A percentile compares a stretch with the other conserved stretches of the same genome.
Evolutionary conservation across 1,284 basidiomycete species (phyloP).

Genomic region (Ganoderma leucocontextum): DNA sequence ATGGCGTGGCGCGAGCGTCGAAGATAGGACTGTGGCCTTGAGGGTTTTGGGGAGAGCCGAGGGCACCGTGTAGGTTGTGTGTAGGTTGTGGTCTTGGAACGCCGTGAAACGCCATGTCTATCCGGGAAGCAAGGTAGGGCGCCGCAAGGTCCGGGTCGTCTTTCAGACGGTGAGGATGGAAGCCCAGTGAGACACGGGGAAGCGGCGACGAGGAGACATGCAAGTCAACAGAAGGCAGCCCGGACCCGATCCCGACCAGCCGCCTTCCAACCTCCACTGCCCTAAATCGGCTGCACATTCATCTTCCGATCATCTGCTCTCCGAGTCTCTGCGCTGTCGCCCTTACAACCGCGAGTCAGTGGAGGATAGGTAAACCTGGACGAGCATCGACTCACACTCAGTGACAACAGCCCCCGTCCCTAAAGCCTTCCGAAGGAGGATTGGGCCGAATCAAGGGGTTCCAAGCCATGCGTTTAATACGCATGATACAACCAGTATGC

Average conservation of each 20-base stretch:
- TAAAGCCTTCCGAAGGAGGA: too few species aligned
- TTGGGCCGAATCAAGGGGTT: too few species aligned
- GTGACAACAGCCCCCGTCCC: too few species aligned
- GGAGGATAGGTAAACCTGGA: background rate
- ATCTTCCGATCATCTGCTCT: background rate
- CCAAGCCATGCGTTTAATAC: too few species aligned
- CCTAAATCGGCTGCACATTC: background rate
- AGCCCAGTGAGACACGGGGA: background rate
- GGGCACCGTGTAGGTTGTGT: background rate
- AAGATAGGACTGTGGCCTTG: background rate
- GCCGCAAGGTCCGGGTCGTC: background rate
- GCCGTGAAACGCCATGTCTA: background rate
- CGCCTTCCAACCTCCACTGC: background rate
- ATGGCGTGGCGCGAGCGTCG: background rate
- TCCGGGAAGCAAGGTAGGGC: background rate
- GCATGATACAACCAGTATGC: too few species aligned
- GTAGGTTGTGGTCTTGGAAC: background rate
- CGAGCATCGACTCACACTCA: too few species aligned
- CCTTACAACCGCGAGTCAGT: background rate
- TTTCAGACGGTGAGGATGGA: background rate
- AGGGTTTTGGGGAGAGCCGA: background rate
- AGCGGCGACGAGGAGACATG: background rate
- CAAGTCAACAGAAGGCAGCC: background rate
- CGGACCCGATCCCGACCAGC: background rate
- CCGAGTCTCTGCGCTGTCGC: background rate